Evolutionary conservation across 768 basidiomycete species (phyloP).

Genomic region (Pleurotus tuoliensis): DNA sequence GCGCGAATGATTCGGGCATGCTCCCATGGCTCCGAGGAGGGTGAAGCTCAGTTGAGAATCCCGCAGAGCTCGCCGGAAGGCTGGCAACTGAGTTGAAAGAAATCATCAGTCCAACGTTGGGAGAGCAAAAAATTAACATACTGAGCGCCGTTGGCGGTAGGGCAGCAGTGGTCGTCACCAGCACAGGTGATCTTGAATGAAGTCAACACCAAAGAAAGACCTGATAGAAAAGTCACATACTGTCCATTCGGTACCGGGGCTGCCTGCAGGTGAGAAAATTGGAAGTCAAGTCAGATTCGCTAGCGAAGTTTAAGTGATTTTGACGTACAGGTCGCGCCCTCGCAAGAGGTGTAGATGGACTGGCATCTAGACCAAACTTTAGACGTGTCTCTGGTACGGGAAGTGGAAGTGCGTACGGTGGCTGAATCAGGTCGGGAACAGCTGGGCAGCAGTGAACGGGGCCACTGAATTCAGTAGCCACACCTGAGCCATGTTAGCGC

Average conservation of each 20-base stretch:
- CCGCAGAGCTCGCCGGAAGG: constrained; percentile 2
- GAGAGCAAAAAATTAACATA: neutral
- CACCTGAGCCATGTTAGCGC: neutral
- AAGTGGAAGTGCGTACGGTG: neutral
- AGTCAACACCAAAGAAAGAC: neutral
- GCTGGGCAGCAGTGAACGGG: constrained; percentile 3
- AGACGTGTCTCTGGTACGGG: neutral
- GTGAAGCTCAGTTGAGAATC: neutral
- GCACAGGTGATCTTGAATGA: constrained; percentile 1
- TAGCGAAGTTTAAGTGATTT: neutral
- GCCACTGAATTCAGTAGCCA: neutral
- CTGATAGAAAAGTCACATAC: neutral
- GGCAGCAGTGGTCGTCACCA: neutral
- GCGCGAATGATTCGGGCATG: neutral
- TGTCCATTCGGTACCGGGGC: constrained; percentile 4
- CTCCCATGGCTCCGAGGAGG: neutral
- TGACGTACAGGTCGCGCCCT: constrained; percentile 2
- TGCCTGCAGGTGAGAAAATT: neutral
- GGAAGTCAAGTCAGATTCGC: neutral
- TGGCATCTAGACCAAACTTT: neutral
- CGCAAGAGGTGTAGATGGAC: constrained; percentile 2
- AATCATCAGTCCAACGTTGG: neutral
- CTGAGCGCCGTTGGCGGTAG: constrained; percentile 3
- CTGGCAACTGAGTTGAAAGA: neutral
- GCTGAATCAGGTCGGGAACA: neutral